Percentiles rank a stretch among this genome's conserved stretches.
Conservation (phyloP, 1,139 yeast species). For the Candida sojae region DNA sequence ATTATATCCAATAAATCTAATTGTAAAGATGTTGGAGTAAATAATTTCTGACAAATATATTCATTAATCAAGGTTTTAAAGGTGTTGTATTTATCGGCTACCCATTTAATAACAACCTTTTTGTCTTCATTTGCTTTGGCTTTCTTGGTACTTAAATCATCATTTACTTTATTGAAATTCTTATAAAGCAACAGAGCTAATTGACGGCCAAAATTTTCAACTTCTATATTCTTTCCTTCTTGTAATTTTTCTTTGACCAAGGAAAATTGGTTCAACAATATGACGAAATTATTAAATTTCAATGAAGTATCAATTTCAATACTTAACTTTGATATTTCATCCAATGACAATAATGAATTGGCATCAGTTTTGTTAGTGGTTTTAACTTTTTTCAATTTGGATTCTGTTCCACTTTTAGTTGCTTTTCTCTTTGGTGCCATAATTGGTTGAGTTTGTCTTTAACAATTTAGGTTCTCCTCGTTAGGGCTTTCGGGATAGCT, state of each 20-base stretch:
- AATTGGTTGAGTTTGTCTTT: conserved; percentile 3
- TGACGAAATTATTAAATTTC: conserved; percentile 55
- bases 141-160: conserved; percentile 37
- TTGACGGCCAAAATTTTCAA: conserved; percentile 44
- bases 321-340: conserved; percentile 34
- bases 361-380: conserved; percentile 3
- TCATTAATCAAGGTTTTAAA: conserved; percentile 50
- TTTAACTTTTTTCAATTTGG: conserved; percentile 9
- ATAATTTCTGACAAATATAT: conserved; percentile 35
- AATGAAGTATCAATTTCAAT: conserved; percentile 27
- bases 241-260: conserved; percentile 22
- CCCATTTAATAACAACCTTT: conserved; percentile 59
- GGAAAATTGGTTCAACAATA: conserved; percentile 42
- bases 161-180: conserved; percentile 55
- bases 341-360: conserved; percentile 18
- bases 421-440: conserved; percentile 26
- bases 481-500: conserved; percentile 8
- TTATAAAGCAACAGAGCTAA: conserved; percentile 55
- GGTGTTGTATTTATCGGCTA: conserved; percentile 57
- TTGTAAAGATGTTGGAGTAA: conserved; percentile 47
- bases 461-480: conserved; percentile 22
- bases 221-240: conserved; percentile 22
- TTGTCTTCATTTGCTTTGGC: conserved; percentile 53
- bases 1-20: conserved; percentile 65
- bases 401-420: conserved; percentile 7